phyloP scores from a whole-genome alignment of 140 eudicot species.

The Ambrosia hybrid region DNA sequence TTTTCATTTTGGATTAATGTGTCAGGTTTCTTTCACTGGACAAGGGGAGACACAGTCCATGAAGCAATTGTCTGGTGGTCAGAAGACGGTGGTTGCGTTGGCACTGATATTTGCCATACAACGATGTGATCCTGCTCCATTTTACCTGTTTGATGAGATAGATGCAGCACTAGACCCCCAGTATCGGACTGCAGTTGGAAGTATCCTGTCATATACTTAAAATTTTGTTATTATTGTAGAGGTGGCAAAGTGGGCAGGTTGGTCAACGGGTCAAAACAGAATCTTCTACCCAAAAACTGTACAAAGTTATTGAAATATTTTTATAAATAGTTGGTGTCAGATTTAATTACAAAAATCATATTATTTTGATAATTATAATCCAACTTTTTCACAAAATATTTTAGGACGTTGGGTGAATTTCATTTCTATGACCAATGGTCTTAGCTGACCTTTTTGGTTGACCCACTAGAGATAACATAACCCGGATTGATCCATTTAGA shows the following conservation, averaged over 20 bases:
- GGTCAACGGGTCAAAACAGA: background rate
- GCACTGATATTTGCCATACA: slow-evolving; percentile 94
- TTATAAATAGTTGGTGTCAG: too few species aligned
- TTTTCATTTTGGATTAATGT: slow-evolving; percentile 17
- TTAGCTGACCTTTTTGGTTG: too few species aligned
- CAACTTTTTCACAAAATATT: too few species aligned
- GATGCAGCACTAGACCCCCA: slow-evolving; percentile 99
- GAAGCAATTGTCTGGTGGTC: slow-evolving; percentile 99
- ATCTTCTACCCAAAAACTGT: too few species aligned
- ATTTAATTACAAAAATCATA: too few species aligned
- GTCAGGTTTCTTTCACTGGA: slow-evolving; percentile 95
- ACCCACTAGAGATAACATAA: too few species aligned
- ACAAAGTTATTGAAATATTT: too few species aligned
- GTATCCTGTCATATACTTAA: slow-evolving; percentile 59
- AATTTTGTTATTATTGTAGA: background rate
- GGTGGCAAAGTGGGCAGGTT: background rate
- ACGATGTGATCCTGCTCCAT: slow-evolving; percentile 97
- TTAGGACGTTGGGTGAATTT: too few species aligned
- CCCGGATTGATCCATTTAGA: too few species aligned
- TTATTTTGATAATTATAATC: too few species aligned
- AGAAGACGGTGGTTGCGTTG: slow-evolving; percentile 95
- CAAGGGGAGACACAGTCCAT: slow-evolving; percentile 99
- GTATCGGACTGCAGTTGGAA: slow-evolving; percentile 97
- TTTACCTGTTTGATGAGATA: slow-evolving; percentile 97
- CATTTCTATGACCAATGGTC: too few species aligned